Evolutionary conservation across 148 eudicot genomes (phyloP), one percentile per base, ranked within the genome.

Genomic region (Rhododendron ovatum): DNA sequence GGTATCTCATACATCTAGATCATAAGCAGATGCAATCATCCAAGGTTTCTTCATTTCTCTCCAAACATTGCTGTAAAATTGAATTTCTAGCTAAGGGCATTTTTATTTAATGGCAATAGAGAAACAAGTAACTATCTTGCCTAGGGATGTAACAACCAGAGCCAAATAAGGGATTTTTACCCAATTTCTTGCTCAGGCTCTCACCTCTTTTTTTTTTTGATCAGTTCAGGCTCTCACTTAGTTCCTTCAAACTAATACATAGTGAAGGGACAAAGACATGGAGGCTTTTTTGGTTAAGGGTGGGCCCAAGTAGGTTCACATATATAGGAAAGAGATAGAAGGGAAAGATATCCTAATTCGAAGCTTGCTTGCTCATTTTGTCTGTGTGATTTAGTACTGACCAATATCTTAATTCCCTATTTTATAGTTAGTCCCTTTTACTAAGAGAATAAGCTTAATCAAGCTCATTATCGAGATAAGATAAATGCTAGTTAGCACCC

Each of bases 221-320:
- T 30, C 30, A 30, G 30, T 30, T 65, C 35, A 83, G 67, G 51
- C 76, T 57, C 71, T 33, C 67, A 53, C 83, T 81, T 20, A 11
- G 30, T 61, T 82, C 15, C 41, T 22, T 39, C 50, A 39, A 61
- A 0, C 14, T 37, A 11, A 61, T 37, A 37, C 43, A 82, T 10
- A 33, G 13, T 1, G 28, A 35, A 82, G 43, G 10, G 67, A 35
- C 41, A 24, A 59, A 82, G 74, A 37, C 4, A n/a, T 22, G 45
- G 45, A 78, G 17, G 33, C 15, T 28, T 26, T 80, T 3, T n/a
- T 26, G 2, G 15, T 48, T 28, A 80, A 80, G n/a, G 48, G 35
- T 28, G 82, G 55, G 55, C 57, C 81, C 55, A 78, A n/a, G 57
- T 45, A 78, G 81, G 47, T 78, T 77, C 33, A 78, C 3, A 78